A percentile compares a stretch with the other conserved stretches of the same genome.
Conservation (phyloP, 1,139 yeast genomes). For the Kazachstania sp. region DNA sequence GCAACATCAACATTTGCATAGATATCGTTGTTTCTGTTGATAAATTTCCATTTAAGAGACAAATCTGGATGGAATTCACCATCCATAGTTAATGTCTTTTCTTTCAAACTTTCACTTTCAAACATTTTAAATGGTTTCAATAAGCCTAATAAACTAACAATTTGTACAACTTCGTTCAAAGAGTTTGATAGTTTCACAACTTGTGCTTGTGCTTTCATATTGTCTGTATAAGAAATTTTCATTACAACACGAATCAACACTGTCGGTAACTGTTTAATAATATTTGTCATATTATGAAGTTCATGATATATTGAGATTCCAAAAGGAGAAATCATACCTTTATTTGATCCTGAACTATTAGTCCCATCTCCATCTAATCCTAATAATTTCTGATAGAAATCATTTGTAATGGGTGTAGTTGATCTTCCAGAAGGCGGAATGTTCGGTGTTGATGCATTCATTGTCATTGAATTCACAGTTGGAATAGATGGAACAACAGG, state of each 20-base stretch:
- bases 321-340: slow-evolving; percentile 27
- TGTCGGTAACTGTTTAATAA: slow-evolving; percentile 27
- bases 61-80: slow-evolving; percentile 3
- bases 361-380: slow-evolving; percentile 24
- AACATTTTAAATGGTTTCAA: slow-evolving; percentile 27
- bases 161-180: slow-evolving; percentile 29
- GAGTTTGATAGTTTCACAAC: slow-evolving; percentile 27
- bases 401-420: slow-evolving; percentile 9
- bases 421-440: background rate
- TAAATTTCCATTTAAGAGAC: slow-evolving; percentile 7
- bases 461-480: background rate
- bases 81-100: slow-evolving; percentile 3
- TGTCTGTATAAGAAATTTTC: slow-evolving; percentile 13
- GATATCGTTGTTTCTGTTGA: background rate
- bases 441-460: background rate
- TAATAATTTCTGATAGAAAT: slow-evolving; percentile 23
- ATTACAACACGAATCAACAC: slow-evolving; percentile 24
- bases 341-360: slow-evolving; percentile 11
- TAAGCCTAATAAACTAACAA: slow-evolving; percentile 24
- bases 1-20: slow-evolving; percentile 2
- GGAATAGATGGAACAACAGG: background rate
- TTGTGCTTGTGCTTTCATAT: slow-evolving; percentile 19
- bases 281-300: slow-evolving; percentile 21
- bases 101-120: slow-evolving; percentile 16
- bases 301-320: slow-evolving; percentile 24